A percentile compares a stretch with the other conserved stretches of the same genome.
Evolutionary conservation across 345 rosid species (phyloP).

Genomic region (Populus davidiana): DNA sequence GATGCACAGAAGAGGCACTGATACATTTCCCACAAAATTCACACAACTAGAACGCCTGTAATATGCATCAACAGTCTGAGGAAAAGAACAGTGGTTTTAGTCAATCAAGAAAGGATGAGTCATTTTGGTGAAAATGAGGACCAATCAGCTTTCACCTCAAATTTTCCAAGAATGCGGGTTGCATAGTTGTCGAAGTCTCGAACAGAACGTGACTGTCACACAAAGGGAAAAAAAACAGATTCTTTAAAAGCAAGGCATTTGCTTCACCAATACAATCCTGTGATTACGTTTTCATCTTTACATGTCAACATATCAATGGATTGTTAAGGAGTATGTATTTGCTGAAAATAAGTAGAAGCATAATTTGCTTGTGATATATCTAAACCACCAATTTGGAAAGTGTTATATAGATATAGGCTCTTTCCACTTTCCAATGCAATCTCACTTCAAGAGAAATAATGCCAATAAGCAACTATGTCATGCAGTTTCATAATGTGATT

Average conservation of each 20-base stretch:
- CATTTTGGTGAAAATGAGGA: neutral
- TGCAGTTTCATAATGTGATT: neutral
- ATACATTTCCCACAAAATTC: constrained; percentile 26
- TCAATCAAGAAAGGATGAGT: neutral
- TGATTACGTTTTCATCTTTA: neutral
- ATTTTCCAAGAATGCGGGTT: constrained; percentile 34
- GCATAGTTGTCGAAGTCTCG: constrained; percentile 34
- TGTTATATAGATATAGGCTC: too few species aligned
- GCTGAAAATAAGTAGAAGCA: neutral
- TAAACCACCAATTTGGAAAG: too few species aligned
- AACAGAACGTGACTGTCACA: constrained; percentile 29
- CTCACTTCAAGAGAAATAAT: neutral
- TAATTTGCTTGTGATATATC: too few species aligned
- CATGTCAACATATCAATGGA: neutral
- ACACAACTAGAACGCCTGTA: constrained; percentile 34
- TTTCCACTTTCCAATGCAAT: neutral
- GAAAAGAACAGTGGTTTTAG: constrained; percentile 7
- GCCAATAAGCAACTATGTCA: too few species aligned
- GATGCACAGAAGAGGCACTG: constrained; percentile 40
- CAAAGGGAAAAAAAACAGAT: constrained; percentile 2
- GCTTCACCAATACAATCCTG: neutral
- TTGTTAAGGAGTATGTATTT: neutral
- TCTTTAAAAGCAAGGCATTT: neutral
- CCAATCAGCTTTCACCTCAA: constrained; percentile 28
- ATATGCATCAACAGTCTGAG: constrained; percentile 38